Base-by-base conservation (phyloP, 2,329 filamentous ascomycete species). In the Aspergillus sojae region DNA sequence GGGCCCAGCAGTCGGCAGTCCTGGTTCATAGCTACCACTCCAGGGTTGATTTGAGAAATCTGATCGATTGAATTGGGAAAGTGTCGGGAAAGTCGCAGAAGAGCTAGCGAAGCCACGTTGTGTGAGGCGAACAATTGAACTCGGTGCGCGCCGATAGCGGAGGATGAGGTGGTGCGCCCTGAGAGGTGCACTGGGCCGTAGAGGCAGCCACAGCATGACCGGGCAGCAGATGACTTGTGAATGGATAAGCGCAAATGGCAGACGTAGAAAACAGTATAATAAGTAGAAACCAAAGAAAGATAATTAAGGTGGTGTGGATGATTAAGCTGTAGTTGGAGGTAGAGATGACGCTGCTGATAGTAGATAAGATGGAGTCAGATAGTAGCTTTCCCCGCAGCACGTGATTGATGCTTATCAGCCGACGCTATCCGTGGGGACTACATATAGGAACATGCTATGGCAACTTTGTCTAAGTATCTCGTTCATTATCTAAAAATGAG, bases 1-100 rank as follows among this genome's bases (percentile, higher is more conserved):
- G n/a, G 89, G 89, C 0, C 89, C 89, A 30, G 82, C 79, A 19
- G 87, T 90, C 3, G 87, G 87, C 58, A 83, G 78, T 6, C 84
- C 85, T 6, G 88, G 79, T 71, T 91, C 88, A 78, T 91, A 91
- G 66, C 82, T 83, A 50, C 84, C 82, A 10, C 86, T 87, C 74
- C 84, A 91, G 21, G 85, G 85, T 71, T 89, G 87, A 58, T 83
- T 85, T 62, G 84, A 83, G 67, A 90, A 90, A 76, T 90, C 87
- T 10, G 86, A 86, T 45, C 86, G 84, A 68, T 83, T 81, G 69
- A 87, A 88, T 64, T 84, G 80, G 28, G 82, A 83, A 1, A 72
- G 79, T 4, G 82, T 82, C 56, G 77, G 68, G 52, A 77, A 72
- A 32, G 74, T 76, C 14, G 74, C 71, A 32, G 77, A 76, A 62